phyloP scores from a whole-genome alignment of 148 eudicot species.

The Spergularia marina region DNA sequence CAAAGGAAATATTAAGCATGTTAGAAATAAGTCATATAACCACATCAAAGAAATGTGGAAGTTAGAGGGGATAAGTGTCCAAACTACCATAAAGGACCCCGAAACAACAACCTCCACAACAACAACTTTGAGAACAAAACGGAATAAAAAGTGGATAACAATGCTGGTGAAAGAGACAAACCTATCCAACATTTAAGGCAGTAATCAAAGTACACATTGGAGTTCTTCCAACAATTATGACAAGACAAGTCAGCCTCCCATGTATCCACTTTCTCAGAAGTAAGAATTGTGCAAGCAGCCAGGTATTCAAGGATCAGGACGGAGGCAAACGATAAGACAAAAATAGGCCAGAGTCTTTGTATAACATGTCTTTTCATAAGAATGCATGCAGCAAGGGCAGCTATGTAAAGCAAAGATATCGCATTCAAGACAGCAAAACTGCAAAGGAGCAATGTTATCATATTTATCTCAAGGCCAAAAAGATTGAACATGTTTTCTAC shows the following conservation, averaged over 20 bases:
- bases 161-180: conserved; percentile 12
- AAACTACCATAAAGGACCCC: not conserved
- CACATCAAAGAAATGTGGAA: not conserved
- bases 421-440: conserved; percentile 86
- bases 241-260: conserved; percentile 33
- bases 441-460: conserved; percentile 78
- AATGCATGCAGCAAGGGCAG: conserved; percentile 76
- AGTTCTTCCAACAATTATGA: conserved; percentile 86
- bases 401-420: conserved; percentile 74
- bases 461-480: conserved; percentile 94
- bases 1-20: not conserved
- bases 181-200: conserved; percentile 91
- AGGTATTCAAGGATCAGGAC: conserved; percentile 76
- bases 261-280: conserved; percentile 36
- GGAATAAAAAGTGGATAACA: not conserved
- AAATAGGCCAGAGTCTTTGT: conserved; percentile 67
- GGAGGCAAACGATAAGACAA: conserved; percentile 68
- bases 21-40: not conserved
- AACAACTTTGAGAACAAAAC: not conserved
- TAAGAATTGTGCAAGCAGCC: conserved; percentile 61
- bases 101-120: not conserved
- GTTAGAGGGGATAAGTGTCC: not conserved
- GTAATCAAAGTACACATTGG: conserved; percentile 50
- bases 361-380: conserved; percentile 72
- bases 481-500: conserved; percentile 86